Percentiles rank a stretch among this genome's conserved stretches.
These are phyloP conservation scores for Peltaster fructicola DNA, from an alignment of 2,329 filamentous ascomycete species.

Conservation along the genomic window DNA sequence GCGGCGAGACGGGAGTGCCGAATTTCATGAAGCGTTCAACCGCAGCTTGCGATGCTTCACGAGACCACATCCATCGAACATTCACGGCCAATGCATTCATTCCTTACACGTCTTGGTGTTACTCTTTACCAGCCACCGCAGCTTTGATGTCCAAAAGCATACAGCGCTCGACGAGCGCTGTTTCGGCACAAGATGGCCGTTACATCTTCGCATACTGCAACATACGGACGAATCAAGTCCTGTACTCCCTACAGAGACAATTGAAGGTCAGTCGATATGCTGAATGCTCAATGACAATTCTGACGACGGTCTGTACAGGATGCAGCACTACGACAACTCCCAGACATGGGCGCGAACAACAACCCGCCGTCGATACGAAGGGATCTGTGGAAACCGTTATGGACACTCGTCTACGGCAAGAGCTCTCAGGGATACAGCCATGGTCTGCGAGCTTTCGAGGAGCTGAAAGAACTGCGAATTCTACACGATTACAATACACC, in stretches of 20 bases:
- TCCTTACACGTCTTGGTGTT: no score
- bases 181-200: no score
- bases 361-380: constrained; percentile 39
- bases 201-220: constrained; percentile 47
- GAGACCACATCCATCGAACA: no score
- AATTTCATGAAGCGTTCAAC: no score
- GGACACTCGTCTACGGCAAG: constrained; percentile 37
- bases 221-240: constrained; percentile 43
- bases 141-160: no score
- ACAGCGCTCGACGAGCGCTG: no score
- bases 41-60: no score
- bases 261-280: no score
- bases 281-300: no score
- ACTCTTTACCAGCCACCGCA: no score
- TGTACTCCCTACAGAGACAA: constrained; percentile 38
- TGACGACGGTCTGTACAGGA: constrained; percentile 25
- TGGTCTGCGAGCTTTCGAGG: constrained; percentile 38
- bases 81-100: no score
- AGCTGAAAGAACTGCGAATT: constrained; percentile 41
- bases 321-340: constrained; percentile 36
- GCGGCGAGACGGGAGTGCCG: no score
- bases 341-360: constrained; percentile 47
- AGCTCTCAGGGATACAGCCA: constrained; percentile 18
- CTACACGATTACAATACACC: constrained; percentile 39
- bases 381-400: constrained; percentile 46